Evolutionary conservation across 768 basidiomycete species (phyloP), one percentile per base, ranked within the genome.

Genomic region (Pleurotus cornucopiae): DNA sequence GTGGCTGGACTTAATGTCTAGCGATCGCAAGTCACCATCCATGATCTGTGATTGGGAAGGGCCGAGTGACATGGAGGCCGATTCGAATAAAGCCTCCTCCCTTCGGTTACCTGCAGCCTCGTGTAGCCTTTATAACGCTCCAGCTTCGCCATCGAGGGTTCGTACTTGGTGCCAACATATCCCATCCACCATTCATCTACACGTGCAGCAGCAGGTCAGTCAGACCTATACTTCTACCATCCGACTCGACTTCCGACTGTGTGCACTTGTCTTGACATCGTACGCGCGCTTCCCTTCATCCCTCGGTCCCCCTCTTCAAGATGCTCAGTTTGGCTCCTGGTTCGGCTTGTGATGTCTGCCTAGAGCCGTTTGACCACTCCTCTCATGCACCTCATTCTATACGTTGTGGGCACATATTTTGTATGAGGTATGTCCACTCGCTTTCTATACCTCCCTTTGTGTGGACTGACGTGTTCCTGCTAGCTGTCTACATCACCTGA

Each of bases 281-380:
- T 60, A 59, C 58, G 60, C 57, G 58, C 61, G 63, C 59, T 67
- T 66, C 61, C 56, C 61, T 62, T 61, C 56, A 63, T 61, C 58
- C 60, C 56, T 58, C 61, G 61, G 58, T 61, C 63, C 68, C 66
- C 69, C 71, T 60, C 62, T 59, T 56, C 54, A 60, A 59, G 58
- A 89, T 90, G 89, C 79, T 90, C 63, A 80, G 78, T 67, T 67
- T 88, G 67, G 80, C 81, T 63, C 65, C 80, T 58, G 78, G 78
- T 63, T 89, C 88, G 23, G 73, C 75, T 48, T 91, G 88, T 77
- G 88, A 90, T 71, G 79, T 90, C 64, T 91, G 89, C 71, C 76
- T 85, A 61, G 88, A 90, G 61, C 68, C 71, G 30, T 89, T 85
- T 66, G 75, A 74, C 49, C 67, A 67, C 53, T 80, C 79, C 49